These are phyloP conservation scores for Talaromyces sp. DNA, from an alignment of 2,329 filamentous ascomycete species.

Conservation along the genomic window DNA sequence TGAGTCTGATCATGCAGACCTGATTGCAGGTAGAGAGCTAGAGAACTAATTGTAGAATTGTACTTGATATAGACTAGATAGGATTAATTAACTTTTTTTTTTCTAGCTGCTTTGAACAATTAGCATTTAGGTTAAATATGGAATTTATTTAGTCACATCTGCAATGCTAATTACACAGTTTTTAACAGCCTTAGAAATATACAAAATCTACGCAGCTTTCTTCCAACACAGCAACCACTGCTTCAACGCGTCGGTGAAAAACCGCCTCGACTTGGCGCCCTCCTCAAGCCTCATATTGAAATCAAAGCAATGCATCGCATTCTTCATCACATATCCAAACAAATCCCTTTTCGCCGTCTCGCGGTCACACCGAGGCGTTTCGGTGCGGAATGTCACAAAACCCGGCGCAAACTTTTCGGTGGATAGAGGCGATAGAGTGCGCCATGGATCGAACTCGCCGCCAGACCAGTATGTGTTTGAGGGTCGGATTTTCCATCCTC, in stretches of 20 bases:
- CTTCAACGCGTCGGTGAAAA: constrained; percentile 36
- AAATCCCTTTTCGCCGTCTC: constrained; percentile 32
- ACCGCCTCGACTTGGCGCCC: constrained; percentile 33
- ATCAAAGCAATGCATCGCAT: constrained; percentile 49
- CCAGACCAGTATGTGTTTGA: constrained; percentile 49
- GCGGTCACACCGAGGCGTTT: constrained; percentile 42
- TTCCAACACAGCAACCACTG: constrained; percentile 45
- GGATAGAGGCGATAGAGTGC: constrained; percentile 42
- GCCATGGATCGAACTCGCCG: constrained; percentile 52
- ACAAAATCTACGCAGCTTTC: constrained; percentile 3
- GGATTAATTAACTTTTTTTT: not conserved
- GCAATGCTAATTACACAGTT: not conserved
- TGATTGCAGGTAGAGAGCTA: not conserved
- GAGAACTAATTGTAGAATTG: not conserved
- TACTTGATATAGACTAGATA: not conserved
- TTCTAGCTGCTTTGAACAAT: not conserved
- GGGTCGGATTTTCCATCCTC: constrained; percentile 50
- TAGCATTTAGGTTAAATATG: not conserved
- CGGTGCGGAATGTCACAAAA: constrained; percentile 30
- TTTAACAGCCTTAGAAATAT: not conserved
- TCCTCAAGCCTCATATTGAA: constrained; percentile 31
- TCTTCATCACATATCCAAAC: constrained; percentile 45
- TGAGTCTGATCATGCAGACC: constrained; percentile 3
- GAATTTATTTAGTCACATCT: not conserved
- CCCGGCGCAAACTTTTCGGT: constrained; percentile 38